Evolutionary conservation across 2,329 filamentous ascomycete species (phyloP).

Genomic region (Colletotrichum siamense): DNA sequence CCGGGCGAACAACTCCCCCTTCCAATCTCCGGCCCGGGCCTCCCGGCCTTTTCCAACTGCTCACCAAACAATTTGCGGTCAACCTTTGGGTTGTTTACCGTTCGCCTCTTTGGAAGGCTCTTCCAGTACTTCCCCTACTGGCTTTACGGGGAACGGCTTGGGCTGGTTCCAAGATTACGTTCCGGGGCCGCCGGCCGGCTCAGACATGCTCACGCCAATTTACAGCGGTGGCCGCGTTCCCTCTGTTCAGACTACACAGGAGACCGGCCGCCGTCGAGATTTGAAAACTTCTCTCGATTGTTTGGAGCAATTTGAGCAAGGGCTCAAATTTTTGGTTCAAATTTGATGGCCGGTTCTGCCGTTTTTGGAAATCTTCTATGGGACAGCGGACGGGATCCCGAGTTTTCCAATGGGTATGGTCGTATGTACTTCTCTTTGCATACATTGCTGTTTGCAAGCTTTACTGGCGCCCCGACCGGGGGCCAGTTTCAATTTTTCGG

Average conservation of each 20-base stretch:
- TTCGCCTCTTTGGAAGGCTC: background rate
- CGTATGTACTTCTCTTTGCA: background rate
- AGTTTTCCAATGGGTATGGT: background rate
- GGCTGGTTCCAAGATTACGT: background rate
- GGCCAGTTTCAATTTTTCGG: background rate
- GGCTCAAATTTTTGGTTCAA: background rate
- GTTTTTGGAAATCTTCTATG: accelerated
- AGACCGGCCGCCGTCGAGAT: background rate
- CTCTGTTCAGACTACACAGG: background rate
- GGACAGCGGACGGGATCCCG: background rate
- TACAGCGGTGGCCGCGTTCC: background rate
- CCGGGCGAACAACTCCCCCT: background rate
- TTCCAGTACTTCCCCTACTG: background rate
- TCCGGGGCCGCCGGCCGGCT: background rate
- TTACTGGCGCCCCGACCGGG: background rate
- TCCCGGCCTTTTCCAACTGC: background rate
- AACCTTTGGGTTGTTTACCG: background rate
- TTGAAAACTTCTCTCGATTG: background rate
- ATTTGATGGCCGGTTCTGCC: background rate
- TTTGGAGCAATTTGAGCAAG: background rate
- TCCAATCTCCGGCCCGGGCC: background rate
- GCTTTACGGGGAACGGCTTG: background rate
- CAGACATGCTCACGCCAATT: background rate
- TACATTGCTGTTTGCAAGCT: background rate
- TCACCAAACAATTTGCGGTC: background rate